A percentile compares a stretch with the other conserved stretches of the same genome.
Conservation (phyloP, 2,329 filamentous ascomycete species). For the Fusarium miscanthi region DNA sequence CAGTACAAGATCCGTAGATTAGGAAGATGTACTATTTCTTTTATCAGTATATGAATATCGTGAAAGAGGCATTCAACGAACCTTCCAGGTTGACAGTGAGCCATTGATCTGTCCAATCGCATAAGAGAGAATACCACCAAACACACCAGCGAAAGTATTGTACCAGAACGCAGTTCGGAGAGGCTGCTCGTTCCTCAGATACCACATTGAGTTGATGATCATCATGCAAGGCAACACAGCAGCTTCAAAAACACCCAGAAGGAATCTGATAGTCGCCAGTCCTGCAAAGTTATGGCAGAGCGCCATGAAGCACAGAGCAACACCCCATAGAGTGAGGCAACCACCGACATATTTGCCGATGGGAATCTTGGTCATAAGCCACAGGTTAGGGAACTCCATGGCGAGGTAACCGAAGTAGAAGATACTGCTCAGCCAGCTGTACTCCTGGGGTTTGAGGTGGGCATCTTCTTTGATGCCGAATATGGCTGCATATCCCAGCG, state of each 20-base stretch:
- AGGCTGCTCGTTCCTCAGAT: slow-evolving; percentile 47
- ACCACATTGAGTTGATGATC: slow-evolving; percentile 50
- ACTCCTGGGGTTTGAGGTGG: slow-evolving; percentile 58
- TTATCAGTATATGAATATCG: rapidly evolving
- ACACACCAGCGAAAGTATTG: slow-evolving; percentile 48
- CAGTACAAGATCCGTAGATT: slow-evolving; percentile 38
- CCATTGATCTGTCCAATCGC: slow-evolving; percentile 47
- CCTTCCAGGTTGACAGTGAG: slow-evolving; percentile 36
- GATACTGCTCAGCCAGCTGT: slow-evolving; percentile 69
- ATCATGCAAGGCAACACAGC: slow-evolving; percentile 44
- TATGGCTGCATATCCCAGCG: slow-evolving; percentile 28
- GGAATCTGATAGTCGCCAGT: slow-evolving; percentile 43
- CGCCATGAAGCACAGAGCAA: slow-evolving; percentile 40
- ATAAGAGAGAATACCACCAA: slow-evolving; percentile 48
- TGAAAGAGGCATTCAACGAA: rapidly evolving
- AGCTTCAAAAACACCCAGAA: slow-evolving; percentile 47
- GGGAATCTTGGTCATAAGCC: slow-evolving; percentile 35
- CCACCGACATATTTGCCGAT: slow-evolving; percentile 37
- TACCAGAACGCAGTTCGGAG: slow-evolving; percentile 49
- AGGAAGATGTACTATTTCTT: slow-evolving; percentile 31
- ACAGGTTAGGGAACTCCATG: slow-evolving; percentile 58
- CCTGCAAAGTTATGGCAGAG: slow-evolving; percentile 41
- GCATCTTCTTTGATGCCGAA: slow-evolving; percentile 39
- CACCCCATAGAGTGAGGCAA: slow-evolving; percentile 39
- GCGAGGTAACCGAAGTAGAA: slow-evolving; percentile 60